phyloP scores from a whole-genome alignment of 1,284 basidiomycete species.

The Chondrostereum purpureum region DNA sequence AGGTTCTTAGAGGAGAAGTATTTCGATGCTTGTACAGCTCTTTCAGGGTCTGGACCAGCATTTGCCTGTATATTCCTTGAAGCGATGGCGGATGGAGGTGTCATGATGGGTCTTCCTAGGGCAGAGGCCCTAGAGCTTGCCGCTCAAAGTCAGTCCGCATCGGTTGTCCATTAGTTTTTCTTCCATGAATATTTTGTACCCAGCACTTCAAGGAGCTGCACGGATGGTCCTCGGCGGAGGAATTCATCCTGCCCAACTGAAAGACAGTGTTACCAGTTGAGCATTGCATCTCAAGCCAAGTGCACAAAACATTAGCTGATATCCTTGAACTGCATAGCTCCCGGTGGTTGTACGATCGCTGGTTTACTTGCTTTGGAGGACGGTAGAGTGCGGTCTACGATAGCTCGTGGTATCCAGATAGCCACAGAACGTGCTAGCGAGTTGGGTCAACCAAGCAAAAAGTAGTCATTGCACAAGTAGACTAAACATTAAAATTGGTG shows the following conservation, averaged over 20 bases:
- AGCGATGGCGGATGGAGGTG: conserved; percentile 98
- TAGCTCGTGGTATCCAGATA: conserved; percentile 92
- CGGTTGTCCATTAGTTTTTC: not conserved
- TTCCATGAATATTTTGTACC: conserved; percentile 7
- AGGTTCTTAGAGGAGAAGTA: conserved; percentile 95
- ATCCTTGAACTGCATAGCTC: conserved; percentile 52
- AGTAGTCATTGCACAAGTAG: conserved; percentile 18
- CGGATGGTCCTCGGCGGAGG: conserved; percentile 90
- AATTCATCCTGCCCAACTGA: conserved; percentile 92
- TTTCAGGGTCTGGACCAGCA: conserved; percentile 94
- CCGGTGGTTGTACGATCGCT: conserved; percentile 98
- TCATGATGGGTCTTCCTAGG: conserved; percentile 99
- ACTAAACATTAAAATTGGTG: not conserved
- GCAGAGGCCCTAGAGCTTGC: conserved; percentile 92
- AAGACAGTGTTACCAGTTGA: conserved; percentile 96
- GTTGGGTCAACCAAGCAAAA: conserved; percentile 56
- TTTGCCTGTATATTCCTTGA: conserved; percentile 97
- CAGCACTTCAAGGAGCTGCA: conserved; percentile 94
- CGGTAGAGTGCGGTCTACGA: conserved; percentile 88
- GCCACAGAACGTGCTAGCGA: conserved; percentile 85
- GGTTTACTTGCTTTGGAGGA: conserved; percentile 94
- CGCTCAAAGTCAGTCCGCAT: conserved; percentile 74
- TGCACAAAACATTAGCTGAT: too few relatives aligned
- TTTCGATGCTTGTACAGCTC: conserved; percentile 96
- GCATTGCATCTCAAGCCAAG: conserved; percentile 23